Conservation (phyloP, 2,329 filamentous ascomycete species). For the Neurospora sp. region DNA sequence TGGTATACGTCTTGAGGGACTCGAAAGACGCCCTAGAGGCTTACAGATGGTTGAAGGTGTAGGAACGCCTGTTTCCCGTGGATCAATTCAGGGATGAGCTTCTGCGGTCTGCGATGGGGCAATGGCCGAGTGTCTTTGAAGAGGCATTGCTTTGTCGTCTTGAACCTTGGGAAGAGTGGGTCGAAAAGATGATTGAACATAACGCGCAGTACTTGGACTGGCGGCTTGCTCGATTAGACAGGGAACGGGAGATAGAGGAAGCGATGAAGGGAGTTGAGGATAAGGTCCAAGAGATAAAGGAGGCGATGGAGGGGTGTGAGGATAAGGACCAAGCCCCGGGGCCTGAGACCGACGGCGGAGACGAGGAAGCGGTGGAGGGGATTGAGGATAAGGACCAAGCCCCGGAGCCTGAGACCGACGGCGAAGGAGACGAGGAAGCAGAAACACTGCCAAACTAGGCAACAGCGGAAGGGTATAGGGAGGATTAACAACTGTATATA, state of each 20-base stretch:
- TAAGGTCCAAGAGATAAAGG: background rate
- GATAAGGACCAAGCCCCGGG: background rate
- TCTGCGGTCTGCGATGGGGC: background rate
- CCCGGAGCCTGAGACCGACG: background rate
- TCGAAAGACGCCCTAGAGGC: background rate
- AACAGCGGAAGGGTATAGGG: background rate
- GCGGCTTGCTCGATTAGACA: background rate
- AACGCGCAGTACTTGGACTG: background rate
- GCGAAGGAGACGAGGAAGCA: background rate
- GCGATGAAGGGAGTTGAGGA: background rate
- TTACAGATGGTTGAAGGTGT: background rate
- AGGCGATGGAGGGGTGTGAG: background rate
- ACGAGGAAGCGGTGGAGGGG: background rate
- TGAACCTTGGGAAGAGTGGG: background rate
- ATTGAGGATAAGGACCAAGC: background rate
- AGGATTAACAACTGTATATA: background rate
- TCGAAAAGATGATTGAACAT: background rate
- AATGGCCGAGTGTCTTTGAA: background rate
- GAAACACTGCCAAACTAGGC: background rate
- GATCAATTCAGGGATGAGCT: background rate
- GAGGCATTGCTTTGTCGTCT: background rate
- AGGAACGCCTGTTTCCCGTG: background rate
- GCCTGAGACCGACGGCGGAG: background rate
- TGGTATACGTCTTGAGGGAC: background rate
- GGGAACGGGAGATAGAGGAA: background rate